These are phyloP conservation scores for Talaromyces sp. DNA, from an alignment of 2,329 filamentous ascomycete species.

Conservation along the genomic window DNA sequence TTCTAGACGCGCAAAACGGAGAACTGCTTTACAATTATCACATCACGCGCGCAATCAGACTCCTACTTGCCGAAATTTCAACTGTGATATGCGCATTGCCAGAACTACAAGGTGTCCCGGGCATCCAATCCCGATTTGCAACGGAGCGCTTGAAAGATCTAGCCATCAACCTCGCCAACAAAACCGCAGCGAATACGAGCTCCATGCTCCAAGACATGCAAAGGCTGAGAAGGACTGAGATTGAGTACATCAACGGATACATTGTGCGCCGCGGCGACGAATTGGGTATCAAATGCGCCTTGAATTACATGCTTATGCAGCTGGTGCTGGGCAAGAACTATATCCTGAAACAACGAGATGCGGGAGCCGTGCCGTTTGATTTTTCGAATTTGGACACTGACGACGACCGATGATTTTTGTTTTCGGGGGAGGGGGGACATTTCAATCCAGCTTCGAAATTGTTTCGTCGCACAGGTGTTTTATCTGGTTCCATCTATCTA, in stretches of 20 bases:
- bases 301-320: slow-evolving; percentile 67
- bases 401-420: background rate
- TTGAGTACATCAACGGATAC: slow-evolving; percentile 85
- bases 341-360: slow-evolving; percentile 33
- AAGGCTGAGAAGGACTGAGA: slow-evolving; percentile 61
- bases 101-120: slow-evolving; percentile 61
- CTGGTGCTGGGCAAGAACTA: slow-evolving; percentile 66
- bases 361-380: slow-evolving; percentile 28
- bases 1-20: slow-evolving; percentile 72
- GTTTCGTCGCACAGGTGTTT: slow-evolving; percentile 26
- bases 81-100: slow-evolving; percentile 67
- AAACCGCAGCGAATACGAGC: slow-evolving; percentile 54
- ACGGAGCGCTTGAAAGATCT: slow-evolving; percentile 58
- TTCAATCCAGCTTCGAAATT: slow-evolving; percentile 9
- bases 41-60: slow-evolving; percentile 60
- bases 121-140: slow-evolving; percentile 55
- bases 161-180: slow-evolving; percentile 49
- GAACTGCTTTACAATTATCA: slow-evolving; percentile 62
- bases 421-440: background rate
- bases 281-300: slow-evolving; percentile 64
- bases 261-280: slow-evolving; percentile 68
- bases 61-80: slow-evolving; percentile 69
- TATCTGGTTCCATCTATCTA: slow-evolving; percentile 37
- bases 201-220: slow-evolving; percentile 64
- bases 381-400: slow-evolving; percentile 11